Conservation (phyloP, 345 rosid species). For the Kandelia obovata region DNA sequence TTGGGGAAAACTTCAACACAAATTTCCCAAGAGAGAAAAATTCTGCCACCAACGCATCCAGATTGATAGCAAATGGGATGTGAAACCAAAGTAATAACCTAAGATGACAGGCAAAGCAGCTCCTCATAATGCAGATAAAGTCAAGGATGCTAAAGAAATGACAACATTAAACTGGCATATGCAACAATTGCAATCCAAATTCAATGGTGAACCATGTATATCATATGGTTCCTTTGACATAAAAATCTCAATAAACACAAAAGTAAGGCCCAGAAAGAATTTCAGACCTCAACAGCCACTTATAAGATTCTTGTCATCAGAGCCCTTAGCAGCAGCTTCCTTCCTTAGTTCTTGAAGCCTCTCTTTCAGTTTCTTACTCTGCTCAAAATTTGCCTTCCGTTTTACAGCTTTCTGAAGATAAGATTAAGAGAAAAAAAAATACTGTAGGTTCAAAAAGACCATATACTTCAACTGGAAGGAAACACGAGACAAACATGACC, state of each 20-base stretch:
- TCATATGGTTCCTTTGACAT: too few relatives aligned
- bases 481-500: neutral
- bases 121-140: too few relatives aligned
- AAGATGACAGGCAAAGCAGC: too few relatives aligned
- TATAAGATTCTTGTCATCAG: conserved; percentile 14
- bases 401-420: conserved; percentile 70
- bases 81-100: too few relatives aligned
- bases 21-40: too few relatives aligned
- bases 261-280: neutral
- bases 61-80: too few relatives aligned
- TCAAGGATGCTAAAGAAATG: too few relatives aligned
- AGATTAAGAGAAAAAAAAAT: neutral
- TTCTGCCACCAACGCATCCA: too few relatives aligned
- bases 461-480: conserved; percentile 3
- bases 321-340: conserved; percentile 36
- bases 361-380: conserved; percentile 57
- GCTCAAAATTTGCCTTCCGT: conserved; percentile 77
- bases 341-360: conserved; percentile 50
- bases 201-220: too few relatives aligned
- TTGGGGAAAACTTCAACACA: too few relatives aligned
- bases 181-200: too few relatives aligned
- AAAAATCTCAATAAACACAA: neutral
- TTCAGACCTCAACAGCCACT: neutral
- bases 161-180: too few relatives aligned
- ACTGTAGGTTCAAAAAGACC: neutral